Base-by-base conservation (phyloP, 2,329 filamentous ascomycete genomes). In the Colletotrichum tanaceti region DNA sequence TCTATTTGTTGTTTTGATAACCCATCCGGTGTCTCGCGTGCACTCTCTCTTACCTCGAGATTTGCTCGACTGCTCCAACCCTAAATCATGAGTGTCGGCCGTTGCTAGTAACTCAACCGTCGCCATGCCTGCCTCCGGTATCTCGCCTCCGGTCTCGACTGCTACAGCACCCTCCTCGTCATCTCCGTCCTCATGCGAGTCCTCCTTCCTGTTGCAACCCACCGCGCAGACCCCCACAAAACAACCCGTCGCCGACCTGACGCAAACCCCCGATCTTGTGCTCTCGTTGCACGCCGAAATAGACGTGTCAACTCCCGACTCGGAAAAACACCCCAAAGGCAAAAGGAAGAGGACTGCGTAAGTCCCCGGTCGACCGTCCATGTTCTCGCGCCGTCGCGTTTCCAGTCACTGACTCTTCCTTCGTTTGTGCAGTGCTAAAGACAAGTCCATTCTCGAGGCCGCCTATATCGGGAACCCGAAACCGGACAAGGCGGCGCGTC, bases 401-500 rank as follows among this genome's bases (percentile, higher is more conserved):
- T 39, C 7, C 22, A 35, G 41, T 28, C 35, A 41, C 64, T 68
- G 18, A 70, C 35, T 16, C 28, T n/a, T 46, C 14, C n/a, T 41
- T 47, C 44, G 41, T 60, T 67, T 53, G 58, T 58, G 44, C 61
- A 97, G 93, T 76, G 90, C 92, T 47, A 92, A 95, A 80, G 95
- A 98, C 82, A 95, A 97, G 82, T 88, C 90, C 60, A 88, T 97
- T 61, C 89, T 98, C 70, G 95, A 98, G 80, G 87, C 91, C 43
- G 93, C 95, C 68, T 98, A 97, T 77, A 86, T 88, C 74, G 87
- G 85, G 71, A 97, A 98, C 78, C 89, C 93, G 7, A 98, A 97
- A 79, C 95, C 95, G 41, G 94, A 97, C 82, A 98, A 97, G 81
- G 87, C 90, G 64, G 91, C 93, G 79, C 93, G 95, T 81, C 86